Evolutionary conservation across 139 green algal genomes (phyloP).

Genomic region (Nannochloris sp.): DNA sequence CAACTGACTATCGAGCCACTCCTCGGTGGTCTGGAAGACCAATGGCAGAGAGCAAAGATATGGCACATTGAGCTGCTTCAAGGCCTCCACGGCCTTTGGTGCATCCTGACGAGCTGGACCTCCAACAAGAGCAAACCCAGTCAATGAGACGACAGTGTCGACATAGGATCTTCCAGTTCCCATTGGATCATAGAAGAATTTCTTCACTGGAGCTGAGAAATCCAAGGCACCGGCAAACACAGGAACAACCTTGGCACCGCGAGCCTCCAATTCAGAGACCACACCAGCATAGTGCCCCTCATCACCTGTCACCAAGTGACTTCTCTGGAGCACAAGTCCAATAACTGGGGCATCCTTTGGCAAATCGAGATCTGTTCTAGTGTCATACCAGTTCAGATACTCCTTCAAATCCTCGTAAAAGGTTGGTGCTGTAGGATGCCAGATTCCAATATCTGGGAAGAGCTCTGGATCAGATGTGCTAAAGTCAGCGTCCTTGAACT

Average conservation of each 20-base stretch:
- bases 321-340: conserved; percentile 94
- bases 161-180: conserved; percentile 66
- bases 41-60: conserved; percentile 96
- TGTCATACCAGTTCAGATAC: conserved; percentile 99
- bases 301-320: conserved; percentile 96
- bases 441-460: conserved; percentile 95
- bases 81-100: conserved; percentile 90
- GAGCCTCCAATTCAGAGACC: conserved; percentile 87
- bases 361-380: conserved; percentile 82
- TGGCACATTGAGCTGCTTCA: conserved; percentile 91
- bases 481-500: conserved; percentile 70
- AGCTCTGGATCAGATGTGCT: conserved; percentile 70
- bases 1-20: conserved; percentile 94
- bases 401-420: conserved; percentile 98
- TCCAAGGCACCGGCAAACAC: conserved; percentile 98
- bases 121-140: conserved; percentile 95
- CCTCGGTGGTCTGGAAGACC: conserved; percentile 99
- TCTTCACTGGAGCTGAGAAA: conserved; percentile 91
- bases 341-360: conserved; percentile 80
- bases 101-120: conserved; percentile 91
- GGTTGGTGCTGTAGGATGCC: conserved; percentile 78
- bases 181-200: conserved; percentile 98
- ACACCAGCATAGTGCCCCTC: conserved; percentile 91
- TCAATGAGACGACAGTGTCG: conserved; percentile 86
- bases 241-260: conserved; percentile 85